Evolutionary conservation across 2,329 filamentous ascomycete genomes (phyloP).

Genomic region (Cadophora gregata): DNA sequence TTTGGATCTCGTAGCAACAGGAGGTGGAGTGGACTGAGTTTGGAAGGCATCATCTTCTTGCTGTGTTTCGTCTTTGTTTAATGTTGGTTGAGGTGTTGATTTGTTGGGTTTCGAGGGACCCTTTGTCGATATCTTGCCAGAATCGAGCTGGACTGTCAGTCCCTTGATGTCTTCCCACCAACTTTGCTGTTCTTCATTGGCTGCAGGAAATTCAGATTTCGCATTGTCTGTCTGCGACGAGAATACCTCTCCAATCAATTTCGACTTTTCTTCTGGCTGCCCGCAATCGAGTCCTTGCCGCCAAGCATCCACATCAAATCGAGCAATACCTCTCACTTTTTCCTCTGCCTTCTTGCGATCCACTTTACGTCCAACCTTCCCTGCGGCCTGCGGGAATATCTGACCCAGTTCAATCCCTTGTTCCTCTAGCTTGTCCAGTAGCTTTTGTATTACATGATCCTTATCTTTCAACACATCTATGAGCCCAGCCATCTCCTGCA

Average conservation of each 20-base stretch:
- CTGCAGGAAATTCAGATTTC: not conserved
- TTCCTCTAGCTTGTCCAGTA: slow-evolving; percentile 59
- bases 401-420: slow-evolving; percentile 56
- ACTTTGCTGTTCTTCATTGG: slow-evolving; percentile 20
- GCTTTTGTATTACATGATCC: slow-evolving; percentile 59
- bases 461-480: slow-evolving; percentile 54
- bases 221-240: not conserved
- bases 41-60: slow-evolving; percentile 43
- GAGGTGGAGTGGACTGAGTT: slow-evolving; percentile 40
- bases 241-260: slow-evolving; percentile 38
- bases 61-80: slow-evolving; percentile 21
- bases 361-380: slow-evolving; percentile 47
- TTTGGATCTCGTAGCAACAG: slow-evolving; percentile 25
- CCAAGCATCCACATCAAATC: slow-evolving; percentile 49
- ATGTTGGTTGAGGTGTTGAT: slow-evolving; percentile 2
- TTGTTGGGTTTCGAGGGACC: slow-evolving; percentile 16
- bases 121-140: slow-evolving; percentile 33
- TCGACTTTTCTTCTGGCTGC: slow-evolving; percentile 23
- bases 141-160: slow-evolving; percentile 34
- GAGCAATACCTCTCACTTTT: slow-evolving; percentile 53
- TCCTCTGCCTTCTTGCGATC: slow-evolving; percentile 46
- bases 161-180: slow-evolving; percentile 43
- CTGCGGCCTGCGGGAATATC: slow-evolving; percentile 53
- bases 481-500: slow-evolving; percentile 52
- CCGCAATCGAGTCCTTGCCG: slow-evolving; percentile 24